Evolutionary conservation across 2,329 filamentous ascomycete species (phyloP).

Genomic region (Trichoderma afroharzianum): DNA sequence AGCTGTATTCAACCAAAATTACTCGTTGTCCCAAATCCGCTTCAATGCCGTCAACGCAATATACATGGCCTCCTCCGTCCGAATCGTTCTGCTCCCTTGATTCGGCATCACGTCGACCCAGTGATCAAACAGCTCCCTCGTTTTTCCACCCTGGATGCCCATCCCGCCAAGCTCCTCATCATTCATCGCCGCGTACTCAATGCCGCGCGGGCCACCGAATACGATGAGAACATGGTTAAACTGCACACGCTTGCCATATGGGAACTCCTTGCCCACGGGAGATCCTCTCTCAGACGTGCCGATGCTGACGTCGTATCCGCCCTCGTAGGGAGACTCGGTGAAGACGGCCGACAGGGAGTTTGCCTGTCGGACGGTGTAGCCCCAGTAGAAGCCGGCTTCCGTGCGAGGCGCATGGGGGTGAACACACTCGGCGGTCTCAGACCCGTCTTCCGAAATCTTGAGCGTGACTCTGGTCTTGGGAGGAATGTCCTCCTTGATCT

Average conservation of each 20-base stretch:
- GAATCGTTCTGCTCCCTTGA: constrained; percentile 77
- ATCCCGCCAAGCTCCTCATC: constrained; percentile 53
- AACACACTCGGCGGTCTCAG: constrained; percentile 54
- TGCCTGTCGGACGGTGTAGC: constrained; percentile 67
- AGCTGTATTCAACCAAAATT: neutral
- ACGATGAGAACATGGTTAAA: constrained; percentile 74
- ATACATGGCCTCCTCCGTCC: constrained; percentile 80
- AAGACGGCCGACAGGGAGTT: constrained; percentile 68
- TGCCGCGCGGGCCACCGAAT: constrained; percentile 75
- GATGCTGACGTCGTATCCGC: constrained; percentile 78
- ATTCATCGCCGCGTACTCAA: constrained; percentile 70
- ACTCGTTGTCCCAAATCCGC: constrained; percentile 46
- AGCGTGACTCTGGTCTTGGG: constrained; percentile 71
- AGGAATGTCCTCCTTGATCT: constrained; percentile 60
- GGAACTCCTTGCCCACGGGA: constrained; percentile 46
- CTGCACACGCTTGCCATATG: constrained; percentile 36
- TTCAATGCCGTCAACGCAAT: constrained; percentile 69
- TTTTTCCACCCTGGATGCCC: constrained; percentile 61
- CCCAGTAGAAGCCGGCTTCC: constrained; percentile 82
- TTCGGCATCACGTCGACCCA: constrained; percentile 80
- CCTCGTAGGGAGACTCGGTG: constrained; percentile 69
- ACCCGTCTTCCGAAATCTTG: constrained; percentile 51
- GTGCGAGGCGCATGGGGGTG: constrained; percentile 66
- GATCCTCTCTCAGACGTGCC: constrained; percentile 77
- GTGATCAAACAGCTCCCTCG: constrained; percentile 71